Percentiles rank a stretch among this genome's conserved stretches.
These are phyloP conservation scores for Wickerhamomyces chaumierensis DNA, from an alignment of 805 yeast genomes.

Conservation along the genomic window DNA sequence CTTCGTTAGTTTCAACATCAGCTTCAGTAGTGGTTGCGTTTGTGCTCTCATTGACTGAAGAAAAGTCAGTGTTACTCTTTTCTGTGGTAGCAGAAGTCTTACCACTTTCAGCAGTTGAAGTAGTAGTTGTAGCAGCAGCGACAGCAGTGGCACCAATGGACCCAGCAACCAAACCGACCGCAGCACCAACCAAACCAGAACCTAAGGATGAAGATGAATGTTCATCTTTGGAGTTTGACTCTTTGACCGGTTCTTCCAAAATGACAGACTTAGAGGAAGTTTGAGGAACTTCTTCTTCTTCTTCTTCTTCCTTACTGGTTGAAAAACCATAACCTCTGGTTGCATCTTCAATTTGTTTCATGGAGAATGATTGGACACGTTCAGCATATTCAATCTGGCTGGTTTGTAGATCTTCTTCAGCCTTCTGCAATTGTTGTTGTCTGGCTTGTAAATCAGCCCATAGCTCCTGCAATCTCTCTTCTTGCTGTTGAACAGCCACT, in stretches of 20 bases:
- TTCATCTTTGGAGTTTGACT: conserved; percentile 5
- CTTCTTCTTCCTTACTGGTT: conserved; percentile 7
- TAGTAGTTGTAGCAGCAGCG: conserved; percentile 10
- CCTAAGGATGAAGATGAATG: neutral
- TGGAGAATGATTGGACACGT: conserved; percentile 27
- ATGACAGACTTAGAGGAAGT: conserved; percentile 2
- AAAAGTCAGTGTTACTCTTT: conserved; percentile 15
- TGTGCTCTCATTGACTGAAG: conserved; percentile 13
- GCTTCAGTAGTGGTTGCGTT: conserved; percentile 16
- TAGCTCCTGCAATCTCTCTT: conserved; percentile 23
- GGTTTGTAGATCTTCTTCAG: conserved; percentile 28
- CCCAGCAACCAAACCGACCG: conserved; percentile 21
- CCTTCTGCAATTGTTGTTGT: conserved; percentile 25
- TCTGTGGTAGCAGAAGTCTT: conserved; percentile 23
- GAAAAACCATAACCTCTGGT: conserved; percentile 8
- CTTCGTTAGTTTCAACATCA: conserved; percentile 16
- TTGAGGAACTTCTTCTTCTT: conserved; percentile 6
- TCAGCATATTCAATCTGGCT: conserved; percentile 27
- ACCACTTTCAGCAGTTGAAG: too few relatives aligned
- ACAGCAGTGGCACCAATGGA: conserved; percentile 17
- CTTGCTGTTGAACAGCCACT: conserved; percentile 24
- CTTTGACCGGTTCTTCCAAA: conserved; percentile 6
- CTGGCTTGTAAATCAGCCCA: conserved; percentile 24
- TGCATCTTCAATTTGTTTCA: conserved; percentile 26
- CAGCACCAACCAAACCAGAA: conserved; percentile 9